phyloP scores from a whole-genome alignment of 1,284 basidiomycete genomes.

The Cutaneotrichosporon cyanovorans region DNA sequence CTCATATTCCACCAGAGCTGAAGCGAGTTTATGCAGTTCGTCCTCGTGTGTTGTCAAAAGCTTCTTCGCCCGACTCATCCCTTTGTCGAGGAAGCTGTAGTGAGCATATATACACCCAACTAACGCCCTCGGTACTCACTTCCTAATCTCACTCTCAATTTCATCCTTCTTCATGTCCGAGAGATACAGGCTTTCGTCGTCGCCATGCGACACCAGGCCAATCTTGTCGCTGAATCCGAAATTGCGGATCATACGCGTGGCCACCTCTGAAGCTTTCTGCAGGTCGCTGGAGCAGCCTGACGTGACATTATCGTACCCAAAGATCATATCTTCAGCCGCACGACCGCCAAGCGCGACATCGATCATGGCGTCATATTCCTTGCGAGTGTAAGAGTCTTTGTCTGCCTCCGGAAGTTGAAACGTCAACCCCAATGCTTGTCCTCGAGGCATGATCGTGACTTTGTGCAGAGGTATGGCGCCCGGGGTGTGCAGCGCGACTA shows the following conservation, averaged over 20 bases:
- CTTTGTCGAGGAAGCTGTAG: conserved; percentile 63
- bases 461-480: conserved; percentile 93
- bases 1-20: conserved; percentile 85
- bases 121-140: conserved; percentile 52
- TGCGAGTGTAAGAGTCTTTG: conserved; percentile 45
- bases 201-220: conserved; percentile 68
- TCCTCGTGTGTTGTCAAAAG: conserved; percentile 65
- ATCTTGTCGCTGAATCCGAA: conserved; percentile 78
- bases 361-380: conserved; percentile 51
- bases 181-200: conserved; percentile 60
- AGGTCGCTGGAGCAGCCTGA: conserved; percentile 88
- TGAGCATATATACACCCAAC: too few species aligned
- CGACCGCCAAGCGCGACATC: conserved; percentile 90
- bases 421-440: conserved; percentile 82
- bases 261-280: conserved; percentile 65
- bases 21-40: conserved; percentile 78
- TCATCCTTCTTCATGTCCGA: conserved; percentile 67
- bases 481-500: conserved; percentile 81
- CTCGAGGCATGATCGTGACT: conserved; percentile 89
- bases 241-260: conserved; percentile 74
- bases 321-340: conserved; percentile 86
- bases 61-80: conserved; percentile 61
- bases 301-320: conserved; percentile 76
- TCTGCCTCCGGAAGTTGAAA: conserved; percentile 80
- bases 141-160: conserved; percentile 74